These are phyloP conservation scores for Annulohypoxylon moriforme DNA, from an alignment of 495 filamentous ascomycete species.

Conservation along the genomic window DNA sequence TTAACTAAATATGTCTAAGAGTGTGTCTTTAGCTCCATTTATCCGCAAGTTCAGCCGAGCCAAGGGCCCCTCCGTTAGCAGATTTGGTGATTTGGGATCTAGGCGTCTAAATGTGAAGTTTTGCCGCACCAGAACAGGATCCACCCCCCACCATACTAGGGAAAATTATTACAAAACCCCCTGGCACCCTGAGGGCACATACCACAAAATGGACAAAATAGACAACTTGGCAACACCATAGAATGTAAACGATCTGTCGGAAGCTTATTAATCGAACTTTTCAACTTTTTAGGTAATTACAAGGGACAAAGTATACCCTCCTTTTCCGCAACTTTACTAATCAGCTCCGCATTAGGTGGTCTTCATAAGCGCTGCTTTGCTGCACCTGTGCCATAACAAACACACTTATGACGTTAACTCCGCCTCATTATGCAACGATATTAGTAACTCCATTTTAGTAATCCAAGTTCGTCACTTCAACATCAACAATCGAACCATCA, in stretches of 20 bases:
- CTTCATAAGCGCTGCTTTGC: neutral
- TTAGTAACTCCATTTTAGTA: constrained; percentile 6
- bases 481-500: neutral
- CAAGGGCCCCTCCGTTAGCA: neutral
- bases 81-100: neutral
- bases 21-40: constrained; percentile 12
- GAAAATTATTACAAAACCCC: too few species aligned
- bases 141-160: neutral
- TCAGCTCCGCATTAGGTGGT: neutral
- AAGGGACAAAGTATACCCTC: neutral
- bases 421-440: neutral
- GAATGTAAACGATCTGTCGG: neutral
- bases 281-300: neutral
- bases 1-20: neutral
- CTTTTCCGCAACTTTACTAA: neutral
- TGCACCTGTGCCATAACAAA: neutral
- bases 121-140: neutral
- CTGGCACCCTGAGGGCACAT: too few species aligned
- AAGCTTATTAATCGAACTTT: neutral
- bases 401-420: neutral
- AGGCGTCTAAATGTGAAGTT: neutral
- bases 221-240: neutral
- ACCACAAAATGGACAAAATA: neutral
- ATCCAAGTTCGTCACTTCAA: neutral
- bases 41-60: constrained; percentile 35